Percentiles rank a stretch among this genome's conserved stretches.
phyloP scores from a whole-genome alignment of 345 rosid species.

The Bruguiera gymnorhiza region DNA sequence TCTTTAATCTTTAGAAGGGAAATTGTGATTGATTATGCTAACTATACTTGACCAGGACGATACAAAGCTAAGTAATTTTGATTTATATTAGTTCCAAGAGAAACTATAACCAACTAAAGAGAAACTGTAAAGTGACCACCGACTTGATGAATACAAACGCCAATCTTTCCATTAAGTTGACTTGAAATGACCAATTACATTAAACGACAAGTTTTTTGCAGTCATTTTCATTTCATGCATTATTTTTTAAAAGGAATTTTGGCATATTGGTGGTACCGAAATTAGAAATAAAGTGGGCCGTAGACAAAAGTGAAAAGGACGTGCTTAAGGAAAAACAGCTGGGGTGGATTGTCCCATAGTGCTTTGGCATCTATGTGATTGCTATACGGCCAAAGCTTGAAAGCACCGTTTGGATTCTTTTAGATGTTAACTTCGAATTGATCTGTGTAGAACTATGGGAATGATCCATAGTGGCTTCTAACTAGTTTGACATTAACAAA shows the following conservation, averaged over 20 bases:
- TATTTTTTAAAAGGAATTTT: neutral
- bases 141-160: too few relatives aligned
- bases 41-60: too few relatives aligned
- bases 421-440: neutral
- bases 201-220: too few relatives aligned
- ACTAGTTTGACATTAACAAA: constrained; percentile 9
- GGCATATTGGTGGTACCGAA: neutral
- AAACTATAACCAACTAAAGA: too few relatives aligned
- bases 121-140: too few relatives aligned
- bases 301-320: neutral
- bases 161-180: too few relatives aligned
- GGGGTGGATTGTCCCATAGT: constrained; percentile 36
- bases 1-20: too few relatives aligned
- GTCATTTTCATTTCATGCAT: too few relatives aligned
- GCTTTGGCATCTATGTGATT: constrained; percentile 15
- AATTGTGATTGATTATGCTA: too few relatives aligned
- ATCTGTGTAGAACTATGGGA: neutral
- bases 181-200: too few relatives aligned
- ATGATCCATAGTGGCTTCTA: neutral
- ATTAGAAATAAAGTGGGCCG: neutral
- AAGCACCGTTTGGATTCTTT: constrained; percentile 38
- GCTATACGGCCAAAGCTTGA: constrained; percentile 8
- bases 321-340: constrained; percentile 26
- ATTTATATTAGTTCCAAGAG: too few relatives aligned
- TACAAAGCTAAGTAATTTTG: too few relatives aligned